Percentiles rank a stretch among this genome's conserved stretches.
phyloP scores from a whole-genome alignment of 345 rosid genomes.

The Bruguiera parviflora region DNA sequence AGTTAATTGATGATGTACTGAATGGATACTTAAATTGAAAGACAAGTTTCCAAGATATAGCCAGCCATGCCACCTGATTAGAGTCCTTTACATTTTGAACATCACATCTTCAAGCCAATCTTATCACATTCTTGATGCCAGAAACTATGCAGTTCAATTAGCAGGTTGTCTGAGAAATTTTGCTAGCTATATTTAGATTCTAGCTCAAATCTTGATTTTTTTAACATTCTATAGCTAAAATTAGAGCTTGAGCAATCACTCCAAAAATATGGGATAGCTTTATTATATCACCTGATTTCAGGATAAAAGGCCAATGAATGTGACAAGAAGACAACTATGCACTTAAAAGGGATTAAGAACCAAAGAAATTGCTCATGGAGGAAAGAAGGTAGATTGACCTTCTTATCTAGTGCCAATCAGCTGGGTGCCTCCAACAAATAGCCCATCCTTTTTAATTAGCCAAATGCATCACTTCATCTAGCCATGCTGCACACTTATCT shows the following conservation, averaged over 20 bases:
- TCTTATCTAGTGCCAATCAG: conserved; percentile 59
- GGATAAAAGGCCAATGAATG: background rate
- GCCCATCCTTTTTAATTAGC: conserved; percentile 56
- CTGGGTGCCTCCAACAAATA: conserved; percentile 90
- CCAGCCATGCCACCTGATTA: background rate
- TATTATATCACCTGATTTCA: background rate
- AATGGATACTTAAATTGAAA: background rate
- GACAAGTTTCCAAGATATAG: background rate
- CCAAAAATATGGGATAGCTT: background rate
- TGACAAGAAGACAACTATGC: background rate
- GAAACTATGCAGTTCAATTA: background rate
- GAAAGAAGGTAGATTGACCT: conserved; percentile 69
- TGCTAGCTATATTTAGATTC: background rate
- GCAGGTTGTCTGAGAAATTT: background rate
- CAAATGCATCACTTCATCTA: conserved; percentile 52
- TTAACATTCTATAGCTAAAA: background rate
- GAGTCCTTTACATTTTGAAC: background rate
- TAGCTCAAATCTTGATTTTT: background rate
- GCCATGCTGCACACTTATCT: conserved; percentile 80
- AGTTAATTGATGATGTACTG: background rate
- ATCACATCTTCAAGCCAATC: background rate
- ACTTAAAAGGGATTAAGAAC: background rate
- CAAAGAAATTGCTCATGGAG: conserved; percentile 23
- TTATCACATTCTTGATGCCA: background rate
- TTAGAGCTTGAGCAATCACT: background rate